Base-by-base conservation (phyloP, 176 grass and related monocot species). In the Eragrostis curvula region DNA sequence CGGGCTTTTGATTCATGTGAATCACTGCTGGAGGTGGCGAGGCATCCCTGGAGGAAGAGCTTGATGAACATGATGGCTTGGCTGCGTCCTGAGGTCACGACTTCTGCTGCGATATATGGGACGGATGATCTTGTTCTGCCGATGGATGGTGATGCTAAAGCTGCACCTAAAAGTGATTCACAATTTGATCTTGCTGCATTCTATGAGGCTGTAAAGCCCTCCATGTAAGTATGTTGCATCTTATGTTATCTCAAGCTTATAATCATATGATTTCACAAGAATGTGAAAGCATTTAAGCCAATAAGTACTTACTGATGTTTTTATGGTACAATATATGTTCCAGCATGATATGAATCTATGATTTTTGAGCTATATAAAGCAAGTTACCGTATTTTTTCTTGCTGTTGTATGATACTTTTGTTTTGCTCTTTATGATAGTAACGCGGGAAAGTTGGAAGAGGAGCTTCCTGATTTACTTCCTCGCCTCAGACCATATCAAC, bases 41-140 rank as follows among this genome's bases (percentile, higher is more conserved):
- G 90, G 82, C 90, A 91, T 83, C 92, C 96, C 0, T 93, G 96
- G 92, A 92, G 88, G 72, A 98, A 91, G 82, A 98, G 92, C 68
- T 84, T 95, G 90, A 88, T 95, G 92, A 95, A 93, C 86, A 73
- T 88, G 18, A 88, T 98, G 90, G 78, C 84, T 50, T 98, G 95
- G 95, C 77, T 98, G 63, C 88, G 87, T 58, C 92, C 92, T 36
- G 96, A 98, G 72, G 86, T 93, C 48, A 87, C 75, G 36, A 91
- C 86, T 10, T 91, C 88, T 8, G 81, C 94, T 83, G 70, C 62
- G 20, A 88, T 93, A 79, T 98, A 98, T 79, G 88, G 90, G 67
- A 52, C 59, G 66, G 78, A 79, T 68, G 52, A 40, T 70, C 70
- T 82, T 62, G 53, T 46, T 69, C 48, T 67, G 13, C 59, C 70